A percentile compares a stretch with the other conserved stretches of the same genome.
These are phyloP conservation scores for Microcos paniculata DNA, from an alignment of 345 rosid species.

Conservation along the genomic window DNA sequence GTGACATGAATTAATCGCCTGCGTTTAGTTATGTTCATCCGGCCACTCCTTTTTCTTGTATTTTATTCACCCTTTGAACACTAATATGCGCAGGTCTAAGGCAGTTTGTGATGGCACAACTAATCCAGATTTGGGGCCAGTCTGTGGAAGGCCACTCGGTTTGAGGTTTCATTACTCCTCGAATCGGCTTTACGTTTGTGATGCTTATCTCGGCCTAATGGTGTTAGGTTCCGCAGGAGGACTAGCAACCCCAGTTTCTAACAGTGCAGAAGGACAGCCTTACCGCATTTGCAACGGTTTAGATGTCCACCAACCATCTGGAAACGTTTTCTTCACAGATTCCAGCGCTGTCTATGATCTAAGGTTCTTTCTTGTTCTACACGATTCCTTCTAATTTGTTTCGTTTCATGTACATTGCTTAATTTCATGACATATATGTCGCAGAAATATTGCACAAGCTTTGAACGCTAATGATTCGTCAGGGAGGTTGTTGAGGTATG, in stretches of 20 bases:
- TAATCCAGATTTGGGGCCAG: neutral
- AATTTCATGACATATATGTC: neutral
- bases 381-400: neutral
- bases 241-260: slow-evolving; percentile 17
- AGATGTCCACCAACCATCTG: slow-evolving; percentile 14
- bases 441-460: neutral
- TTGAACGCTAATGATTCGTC: slow-evolving; percentile 8
- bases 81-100: neutral
- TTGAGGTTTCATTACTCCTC: neutral
- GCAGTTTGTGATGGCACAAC: neutral
- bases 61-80: neutral
- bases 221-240: slow-evolving; percentile 3
- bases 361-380: slow-evolving; percentile 9
- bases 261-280: slow-evolving; percentile 12
- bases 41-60: too few relatives aligned
- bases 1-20: neutral
- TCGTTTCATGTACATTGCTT: neutral
- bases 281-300: neutral
- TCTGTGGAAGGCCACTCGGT: slow-evolving; percentile 9
- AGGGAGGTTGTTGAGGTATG: slow-evolving; percentile 24
- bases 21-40: too few relatives aligned
- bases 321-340: slow-evolving; percentile 23
- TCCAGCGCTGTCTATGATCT: neutral
- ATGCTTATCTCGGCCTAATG: slow-evolving; percentile 17
- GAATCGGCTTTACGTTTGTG: slow-evolving; percentile 9